Evolutionary conservation across 2,329 filamentous ascomycete species (phyloP).

Genomic region (Cercospora zeae-maydis): DNA sequence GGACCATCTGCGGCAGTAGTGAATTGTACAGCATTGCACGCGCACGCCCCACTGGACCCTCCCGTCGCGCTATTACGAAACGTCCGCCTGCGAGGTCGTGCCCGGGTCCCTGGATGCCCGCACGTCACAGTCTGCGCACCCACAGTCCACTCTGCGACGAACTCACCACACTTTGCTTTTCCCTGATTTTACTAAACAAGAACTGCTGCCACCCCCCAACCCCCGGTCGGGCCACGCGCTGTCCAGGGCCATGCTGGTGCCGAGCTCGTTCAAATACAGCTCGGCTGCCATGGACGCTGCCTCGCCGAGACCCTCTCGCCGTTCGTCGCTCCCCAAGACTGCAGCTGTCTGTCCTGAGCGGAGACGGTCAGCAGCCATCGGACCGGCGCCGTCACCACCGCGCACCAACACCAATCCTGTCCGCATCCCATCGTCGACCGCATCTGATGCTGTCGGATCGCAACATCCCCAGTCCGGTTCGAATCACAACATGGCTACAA

Average conservation of each 20-base stretch:
- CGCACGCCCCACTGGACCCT: not conserved
- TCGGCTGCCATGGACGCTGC: conserved; percentile 31
- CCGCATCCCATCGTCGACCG: conserved; percentile 40
- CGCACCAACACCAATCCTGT: conserved; percentile 42
- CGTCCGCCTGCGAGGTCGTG: not conserved
- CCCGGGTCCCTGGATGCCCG: conserved; percentile 3
- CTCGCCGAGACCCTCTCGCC: conserved; percentile 18
- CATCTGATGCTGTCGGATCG: conserved; percentile 33
- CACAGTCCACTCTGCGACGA: not conserved
- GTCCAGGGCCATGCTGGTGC: conserved; percentile 42
- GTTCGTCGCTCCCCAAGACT: conserved; percentile 5
- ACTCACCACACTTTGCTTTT: conserved; percentile 7
- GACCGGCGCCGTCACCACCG: conserved; percentile 20
- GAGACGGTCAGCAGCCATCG: conserved; percentile 13
- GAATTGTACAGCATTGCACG: not conserved
- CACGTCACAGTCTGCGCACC: conserved; percentile 1
- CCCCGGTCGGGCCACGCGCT: conserved; percentile 6
- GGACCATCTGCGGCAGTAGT: not conserved
- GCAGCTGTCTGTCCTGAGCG: conserved; percentile 18
- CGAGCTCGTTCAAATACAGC: conserved; percentile 45
- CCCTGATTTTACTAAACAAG: conserved; percentile 14
- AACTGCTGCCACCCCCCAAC: conserved; percentile 9
- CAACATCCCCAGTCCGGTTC: conserved; percentile 28
- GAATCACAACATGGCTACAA: conserved; percentile 27
- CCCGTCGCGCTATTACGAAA: conserved; percentile 9